Evolutionary conservation across 2,329 filamentous ascomycete genomes (phyloP), one percentile per base, ranked within the genome.

Genomic region (Penicillium digitatum): DNA sequence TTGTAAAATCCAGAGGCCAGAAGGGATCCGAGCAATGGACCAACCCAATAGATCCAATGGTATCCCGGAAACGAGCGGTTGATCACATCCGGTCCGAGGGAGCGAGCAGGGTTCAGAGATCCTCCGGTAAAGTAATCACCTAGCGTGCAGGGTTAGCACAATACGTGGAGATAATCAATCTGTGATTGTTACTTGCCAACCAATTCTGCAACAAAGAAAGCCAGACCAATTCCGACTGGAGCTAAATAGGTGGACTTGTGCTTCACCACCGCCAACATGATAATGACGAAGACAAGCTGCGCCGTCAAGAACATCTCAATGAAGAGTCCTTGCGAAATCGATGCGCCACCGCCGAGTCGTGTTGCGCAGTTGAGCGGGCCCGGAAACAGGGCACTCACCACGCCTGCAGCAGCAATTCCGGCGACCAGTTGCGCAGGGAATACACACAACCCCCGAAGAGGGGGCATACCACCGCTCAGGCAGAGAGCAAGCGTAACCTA

Each of bases 211-310:
- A 90, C 80, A 69, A 90, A 90, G 50, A 90, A 79, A 0, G 87
- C 78, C 2, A 89, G 72, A 1, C 88, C 88, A 62, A 91, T 89
- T 12, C 85, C 87, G 3, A 90, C 74, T 0, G 88, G 87, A 0
- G 87, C 87, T 1, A 90, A 73, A 66, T 81, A 89, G 0, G 87
- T 90, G 2, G 83, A 83, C 42, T 85, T 84, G 69, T 90, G 87
- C 73, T 90, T 90, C 68, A 89, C 86, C 4, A 84, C 82, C 0
- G 86, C 87, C 42, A 89, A 78, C 81, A 89, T 87, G 69, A 85
- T 82, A 29, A 88, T 82, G 3, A 84, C 81, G 50, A 88, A 76
- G 8, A 87, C 80, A 10, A 88, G 76, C 66, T 86, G 79, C 0
- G 82, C 75, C 0, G 85, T 88, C 35, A 87, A 75, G 63, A 87